Evolutionary conservation across 176 grass and related monocot genomes (phyloP), one percentile per base, ranked within the genome.

Genomic region (Triticum aestivum): DNA sequence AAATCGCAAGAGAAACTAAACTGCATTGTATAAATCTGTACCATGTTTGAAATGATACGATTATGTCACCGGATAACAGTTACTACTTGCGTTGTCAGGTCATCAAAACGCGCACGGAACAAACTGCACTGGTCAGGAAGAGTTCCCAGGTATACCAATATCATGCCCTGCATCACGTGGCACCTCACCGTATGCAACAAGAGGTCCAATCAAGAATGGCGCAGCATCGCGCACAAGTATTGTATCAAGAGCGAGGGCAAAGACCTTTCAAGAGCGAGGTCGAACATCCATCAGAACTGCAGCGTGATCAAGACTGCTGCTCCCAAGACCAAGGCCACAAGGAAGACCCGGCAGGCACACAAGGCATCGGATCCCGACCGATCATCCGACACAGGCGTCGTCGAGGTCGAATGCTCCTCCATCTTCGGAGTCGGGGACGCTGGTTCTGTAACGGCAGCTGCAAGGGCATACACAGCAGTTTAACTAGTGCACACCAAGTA

Each of bases 391-490:
- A 23, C 27, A 2, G 27, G 11, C 9, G 20, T 38, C 68, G 73
- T 30, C 12, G 61, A 45, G 41, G 61, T 73, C 82, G 70, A 75
- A 47, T 13, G 70, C 56, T 8, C 56, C 69, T 63, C 37, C 26
- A 45, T 32, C 10, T 20, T 21, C 52, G 24, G 42, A 45, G 75
- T 2, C 52, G 10, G 69, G 13, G 70, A 20, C 37, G 12, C 59
- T 75, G 70, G 59, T 63, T 20, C 56, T 84, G 38, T 52, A 61
- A 84, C 70, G 37, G 70, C 58, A 45, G 70, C 82, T 84, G 82
- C 70, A 75, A 17, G 74, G 70, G 27, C 23, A 75, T 34, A 12
- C 38, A 64, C 82, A 75, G 3, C 70, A 75, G 35, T 5, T 84
- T n/a, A 74, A 41, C 1, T 41, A 45, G 70, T n/a, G 41, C 17